These are phyloP conservation scores for Paracoccidioides lutzii DNA, from an alignment of 2,329 filamentous ascomycete genomes.

Conservation along the genomic window DNA sequence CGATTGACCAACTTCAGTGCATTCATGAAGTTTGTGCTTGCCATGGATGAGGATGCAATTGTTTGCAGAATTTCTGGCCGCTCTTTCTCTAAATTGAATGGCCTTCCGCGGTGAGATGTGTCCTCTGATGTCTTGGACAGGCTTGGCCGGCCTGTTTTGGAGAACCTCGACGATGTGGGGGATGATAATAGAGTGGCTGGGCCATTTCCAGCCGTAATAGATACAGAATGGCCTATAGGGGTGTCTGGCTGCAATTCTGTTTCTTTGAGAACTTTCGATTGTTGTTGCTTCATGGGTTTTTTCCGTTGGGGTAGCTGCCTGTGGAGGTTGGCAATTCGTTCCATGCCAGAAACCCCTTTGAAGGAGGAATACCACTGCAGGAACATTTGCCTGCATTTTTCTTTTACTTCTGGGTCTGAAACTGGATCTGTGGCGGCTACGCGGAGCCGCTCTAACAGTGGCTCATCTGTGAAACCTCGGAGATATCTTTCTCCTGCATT, in stretches of 20 bases:
- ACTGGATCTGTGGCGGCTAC: conserved; percentile 75
- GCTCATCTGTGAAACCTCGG: conserved; percentile 76
- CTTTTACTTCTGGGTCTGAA: conserved; percentile 72
- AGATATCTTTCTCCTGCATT: conserved; percentile 86
- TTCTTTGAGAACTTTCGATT: conserved; percentile 72
- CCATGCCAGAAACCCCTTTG: conserved; percentile 65
- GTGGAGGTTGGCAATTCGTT: conserved; percentile 67
- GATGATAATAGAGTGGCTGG: conserved; percentile 25
- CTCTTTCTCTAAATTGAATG: conserved; percentile 77
- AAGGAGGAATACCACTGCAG: conserved; percentile 75
- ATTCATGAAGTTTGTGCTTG: conserved; percentile 82
- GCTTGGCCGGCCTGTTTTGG: conserved; percentile 14
- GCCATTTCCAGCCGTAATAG: conserved; percentile 26
- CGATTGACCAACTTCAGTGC: conserved; percentile 81
- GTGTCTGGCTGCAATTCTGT: conserved; percentile 43
- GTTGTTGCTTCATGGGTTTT: conserved; percentile 59
- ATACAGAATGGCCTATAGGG: conserved; percentile 28
- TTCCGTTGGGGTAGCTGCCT: conserved; percentile 55
- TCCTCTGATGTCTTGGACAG: conserved; percentile 40
- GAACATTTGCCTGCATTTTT: conserved; percentile 80
- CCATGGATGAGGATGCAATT: conserved; percentile 82
- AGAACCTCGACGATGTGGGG: conserved; percentile 18
- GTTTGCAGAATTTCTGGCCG: conserved; percentile 73
- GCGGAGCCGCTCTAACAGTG: conserved; percentile 77
- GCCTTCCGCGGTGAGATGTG: conserved; percentile 39